phyloP scores from a whole-genome alignment of 805 yeast species.

The Maudiozyma serrabonitensis region DNA sequence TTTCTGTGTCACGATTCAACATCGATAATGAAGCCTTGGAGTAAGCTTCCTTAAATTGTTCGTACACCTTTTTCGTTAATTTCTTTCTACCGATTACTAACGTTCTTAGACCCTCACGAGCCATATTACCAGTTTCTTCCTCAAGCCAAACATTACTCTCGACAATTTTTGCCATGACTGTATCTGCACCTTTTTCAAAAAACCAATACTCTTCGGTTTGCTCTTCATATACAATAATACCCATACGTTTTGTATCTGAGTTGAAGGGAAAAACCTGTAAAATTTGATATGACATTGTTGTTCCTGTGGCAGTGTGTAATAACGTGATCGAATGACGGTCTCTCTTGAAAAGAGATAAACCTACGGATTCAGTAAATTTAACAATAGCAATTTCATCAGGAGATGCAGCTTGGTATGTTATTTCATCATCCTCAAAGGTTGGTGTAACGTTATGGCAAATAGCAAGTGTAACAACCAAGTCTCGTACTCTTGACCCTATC shows the following conservation, averaged over 20 bases:
- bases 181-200: slow-evolving; percentile 90
- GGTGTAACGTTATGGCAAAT: slow-evolving; percentile 98
- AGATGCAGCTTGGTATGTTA: slow-evolving; percentile 92
- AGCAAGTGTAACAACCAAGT: slow-evolving; percentile 72
- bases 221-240: slow-evolving; percentile 62
- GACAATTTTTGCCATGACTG: slow-evolving; percentile 81
- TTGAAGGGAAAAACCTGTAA: slow-evolving; percentile 86
- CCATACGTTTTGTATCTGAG: slow-evolving; percentile 95
- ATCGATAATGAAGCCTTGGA: slow-evolving; percentile 67
- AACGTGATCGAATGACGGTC: slow-evolving; percentile 71
- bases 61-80: slow-evolving; percentile 43
- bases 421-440: slow-evolving; percentile 62
- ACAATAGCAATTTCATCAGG: slow-evolving; percentile 98
- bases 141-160: slow-evolving; percentile 90
- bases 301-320: slow-evolving; percentile 49
- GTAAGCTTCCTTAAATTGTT: slow-evolving; percentile 55
- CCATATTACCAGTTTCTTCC: slow-evolving; percentile 96
- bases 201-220: slow-evolving; percentile 70
- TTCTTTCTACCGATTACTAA: slow-evolving; percentile 85
- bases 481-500: slow-evolving; percentile 65
- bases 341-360: slow-evolving; percentile 68
- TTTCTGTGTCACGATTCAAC: slow-evolving; percentile 65
- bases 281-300: slow-evolving; percentile 49
- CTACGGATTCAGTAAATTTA: slow-evolving; percentile 78
- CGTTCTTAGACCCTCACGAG: slow-evolving; percentile 94